Evolutionary conservation across 805 yeast species (phyloP).

Genomic region (Saccharomyces cerevisiae): DNA sequence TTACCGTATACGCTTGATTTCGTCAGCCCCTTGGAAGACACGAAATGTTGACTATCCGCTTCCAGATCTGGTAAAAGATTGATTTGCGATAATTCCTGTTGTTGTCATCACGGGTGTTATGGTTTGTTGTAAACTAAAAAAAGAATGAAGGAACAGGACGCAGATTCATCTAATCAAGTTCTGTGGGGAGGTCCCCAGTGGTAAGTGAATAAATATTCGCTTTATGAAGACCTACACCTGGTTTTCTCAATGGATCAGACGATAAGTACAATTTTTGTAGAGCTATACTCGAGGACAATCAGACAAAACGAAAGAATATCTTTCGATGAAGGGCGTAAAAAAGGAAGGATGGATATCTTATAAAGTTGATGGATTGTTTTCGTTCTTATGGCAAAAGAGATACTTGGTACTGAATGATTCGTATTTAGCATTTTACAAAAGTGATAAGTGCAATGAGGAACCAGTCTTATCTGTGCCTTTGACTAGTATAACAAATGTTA

Average conservation of each 20-base stretch:
- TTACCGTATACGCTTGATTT: neutral
- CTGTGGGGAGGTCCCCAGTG: neutral
- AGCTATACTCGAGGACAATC: neutral
- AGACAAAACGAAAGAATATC: neutral
- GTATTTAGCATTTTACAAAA: constrained; percentile 62
- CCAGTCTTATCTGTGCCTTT: constrained; percentile 43
- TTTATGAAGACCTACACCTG: neutral
- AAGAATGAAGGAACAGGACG: neutral
- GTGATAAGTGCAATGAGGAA: constrained; percentile 40
- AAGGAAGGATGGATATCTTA: constrained; percentile 72
- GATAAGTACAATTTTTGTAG: neutral
- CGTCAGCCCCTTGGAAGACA: neutral
- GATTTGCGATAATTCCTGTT: neutral
- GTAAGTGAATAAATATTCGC: neutral
- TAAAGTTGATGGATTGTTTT: constrained; percentile 80
- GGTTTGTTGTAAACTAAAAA: neutral
- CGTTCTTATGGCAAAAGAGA: constrained; percentile 84
- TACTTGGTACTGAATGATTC: constrained; percentile 68
- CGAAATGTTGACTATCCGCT: neutral
- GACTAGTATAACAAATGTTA: constrained; percentile 49
- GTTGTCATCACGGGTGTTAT: neutral
- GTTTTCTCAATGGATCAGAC: neutral
- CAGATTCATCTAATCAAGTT: neutral
- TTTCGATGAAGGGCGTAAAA: constrained; percentile 11
- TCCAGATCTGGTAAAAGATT: neutral